Evolutionary conservation across 202 grass and related monocot species (phyloP).

Genomic region (Setaria viridis): DNA sequence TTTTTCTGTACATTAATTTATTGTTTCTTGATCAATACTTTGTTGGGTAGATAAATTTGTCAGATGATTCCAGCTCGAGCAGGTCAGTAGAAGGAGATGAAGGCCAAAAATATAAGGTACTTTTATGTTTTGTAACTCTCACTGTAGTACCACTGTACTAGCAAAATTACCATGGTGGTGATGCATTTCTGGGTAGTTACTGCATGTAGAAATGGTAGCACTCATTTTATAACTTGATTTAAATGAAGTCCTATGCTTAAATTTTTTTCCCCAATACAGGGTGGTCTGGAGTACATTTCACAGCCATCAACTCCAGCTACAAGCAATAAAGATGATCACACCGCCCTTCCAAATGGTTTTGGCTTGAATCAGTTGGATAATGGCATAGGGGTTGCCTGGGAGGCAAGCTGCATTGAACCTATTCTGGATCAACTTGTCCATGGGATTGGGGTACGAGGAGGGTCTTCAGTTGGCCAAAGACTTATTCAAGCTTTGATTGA

Average conservation of each 20-base stretch:
- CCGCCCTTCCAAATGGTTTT: conserved; percentile 61
- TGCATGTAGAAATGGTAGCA: conserved; percentile 24
- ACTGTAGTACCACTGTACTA: conserved; percentile 28
- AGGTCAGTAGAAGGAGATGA: conserved; percentile 63
- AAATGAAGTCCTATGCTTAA: conserved; percentile 21
- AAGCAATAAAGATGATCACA: conserved; percentile 57
- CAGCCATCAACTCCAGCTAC: conserved; percentile 68
- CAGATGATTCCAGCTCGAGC: conserved; percentile 45
- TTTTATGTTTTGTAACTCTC: conserved; percentile 36
- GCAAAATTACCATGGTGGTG: background rate
- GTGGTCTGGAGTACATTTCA: conserved; percentile 80
- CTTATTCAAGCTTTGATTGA: conserved; percentile 93
- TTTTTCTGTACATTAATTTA: conserved; percentile 34
- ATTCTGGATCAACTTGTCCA: conserved; percentile 83
- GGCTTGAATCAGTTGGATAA: conserved; percentile 59
- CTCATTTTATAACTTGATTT: conserved; percentile 10
- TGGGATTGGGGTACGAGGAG: conserved; percentile 58
- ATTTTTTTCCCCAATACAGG: conserved; percentile 54
- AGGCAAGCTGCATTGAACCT: conserved; percentile 78
- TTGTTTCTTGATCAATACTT: conserved; percentile 57
- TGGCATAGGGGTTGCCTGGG: conserved; percentile 63
- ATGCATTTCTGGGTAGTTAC: conserved; percentile 29
- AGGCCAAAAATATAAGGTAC: conserved; percentile 66
- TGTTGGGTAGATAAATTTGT: conserved; percentile 58
- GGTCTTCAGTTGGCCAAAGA: conserved; percentile 81